Evolutionary conservation across 768 basidiomycete species (phyloP).

Genomic region (Naganishia friedmannii): DNA sequence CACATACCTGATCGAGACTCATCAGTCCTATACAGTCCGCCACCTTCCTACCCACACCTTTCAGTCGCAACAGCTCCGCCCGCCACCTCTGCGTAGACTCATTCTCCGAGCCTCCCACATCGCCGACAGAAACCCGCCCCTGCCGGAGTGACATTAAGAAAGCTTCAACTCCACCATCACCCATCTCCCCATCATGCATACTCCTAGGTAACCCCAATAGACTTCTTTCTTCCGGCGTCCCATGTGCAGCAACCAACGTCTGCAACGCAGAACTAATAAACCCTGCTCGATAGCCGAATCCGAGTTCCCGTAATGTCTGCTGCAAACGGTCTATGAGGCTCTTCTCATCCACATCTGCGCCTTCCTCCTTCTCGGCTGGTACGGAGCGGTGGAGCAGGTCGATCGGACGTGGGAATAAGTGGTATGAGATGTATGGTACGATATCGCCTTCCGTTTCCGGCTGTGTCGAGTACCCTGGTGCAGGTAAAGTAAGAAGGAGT

Average conservation of each 20-base stretch:
- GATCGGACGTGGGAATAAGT: conserved; percentile 81
- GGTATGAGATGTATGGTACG: conserved; percentile 55
- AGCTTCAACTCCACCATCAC: conserved; percentile 7
- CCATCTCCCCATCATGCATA: not conserved
- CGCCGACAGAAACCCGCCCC: not conserved
- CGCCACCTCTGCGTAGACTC: conserved; percentile 48
- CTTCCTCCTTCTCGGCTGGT: conserved; percentile 25
- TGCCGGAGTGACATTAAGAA: conserved; percentile 4
- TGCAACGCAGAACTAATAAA: conserved; percentile 61
- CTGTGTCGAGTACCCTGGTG: conserved; percentile 22
- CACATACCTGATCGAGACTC: conserved; percentile 83
- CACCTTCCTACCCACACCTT: conserved; percentile 93
- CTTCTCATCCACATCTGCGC: conserved; percentile 34
- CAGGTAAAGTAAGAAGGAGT: conserved; percentile 60
- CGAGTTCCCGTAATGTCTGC: conserved; percentile 68
- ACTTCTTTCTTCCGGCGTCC: not conserved
- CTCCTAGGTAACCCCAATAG: not conserved
- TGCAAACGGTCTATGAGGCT: conserved; percentile 53
- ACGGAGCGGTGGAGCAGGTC: conserved; percentile 53
- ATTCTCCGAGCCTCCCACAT: not conserved
- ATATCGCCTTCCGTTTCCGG: conserved; percentile 4
- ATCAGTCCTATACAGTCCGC: conserved; percentile 92
- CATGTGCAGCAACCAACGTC: conserved; percentile 33
- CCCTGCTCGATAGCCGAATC: conserved; percentile 92
- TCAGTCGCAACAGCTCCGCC: conserved; percentile 70